A percentile compares a stretch with the other conserved stretches of the same genome.
Conservation (phyloP, 495 filamentous ascomycete genomes). For the Aspergillus olivimuriae region DNA sequence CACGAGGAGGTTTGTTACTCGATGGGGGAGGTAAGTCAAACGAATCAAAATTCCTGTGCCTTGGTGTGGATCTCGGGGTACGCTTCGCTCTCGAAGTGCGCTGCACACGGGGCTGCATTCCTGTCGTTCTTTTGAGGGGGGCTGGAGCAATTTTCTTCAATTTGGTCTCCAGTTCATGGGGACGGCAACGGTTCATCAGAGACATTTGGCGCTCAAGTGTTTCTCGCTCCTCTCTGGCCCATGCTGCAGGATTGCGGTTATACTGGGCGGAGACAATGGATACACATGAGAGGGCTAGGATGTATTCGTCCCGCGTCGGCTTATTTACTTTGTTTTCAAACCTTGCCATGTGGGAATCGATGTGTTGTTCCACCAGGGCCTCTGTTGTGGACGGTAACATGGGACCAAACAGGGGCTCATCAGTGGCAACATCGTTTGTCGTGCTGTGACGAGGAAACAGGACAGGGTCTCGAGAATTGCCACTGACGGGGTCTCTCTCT, state of each 20-base stretch:
- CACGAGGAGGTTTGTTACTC: constrained; percentile 34
- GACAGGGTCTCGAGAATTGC: constrained; percentile 49
- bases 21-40: constrained; percentile 34
- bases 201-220: constrained; percentile 46
- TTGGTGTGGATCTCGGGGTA: constrained; percentile 41
- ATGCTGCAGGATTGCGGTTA: constrained; percentile 51
- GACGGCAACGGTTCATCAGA: constrained; percentile 39
- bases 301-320: constrained; percentile 64
- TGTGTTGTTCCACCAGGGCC: constrained; percentile 58
- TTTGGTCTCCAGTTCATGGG: constrained; percentile 21
- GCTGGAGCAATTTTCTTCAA: constrained; percentile 46
- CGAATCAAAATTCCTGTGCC: constrained; percentile 38
- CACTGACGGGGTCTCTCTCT: constrained; percentile 26
- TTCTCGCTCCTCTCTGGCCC: constrained; percentile 57
- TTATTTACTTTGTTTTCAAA: constrained; percentile 53
- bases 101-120: constrained; percentile 24
- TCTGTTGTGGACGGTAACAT: constrained; percentile 39
- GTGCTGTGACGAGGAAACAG: constrained; percentile 51
- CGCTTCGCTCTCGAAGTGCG: constrained; percentile 38
- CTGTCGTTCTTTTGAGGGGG: constrained; percentile 25
- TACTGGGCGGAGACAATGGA: constrained; percentile 56
- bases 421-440: constrained; percentile 33
- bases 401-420: constrained; percentile 52
- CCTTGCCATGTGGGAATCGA: constrained; percentile 52
- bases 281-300: constrained; percentile 59